Evolutionary conservation across 345 rosid species (phyloP).

Genomic region (Linum lewisii): DNA sequence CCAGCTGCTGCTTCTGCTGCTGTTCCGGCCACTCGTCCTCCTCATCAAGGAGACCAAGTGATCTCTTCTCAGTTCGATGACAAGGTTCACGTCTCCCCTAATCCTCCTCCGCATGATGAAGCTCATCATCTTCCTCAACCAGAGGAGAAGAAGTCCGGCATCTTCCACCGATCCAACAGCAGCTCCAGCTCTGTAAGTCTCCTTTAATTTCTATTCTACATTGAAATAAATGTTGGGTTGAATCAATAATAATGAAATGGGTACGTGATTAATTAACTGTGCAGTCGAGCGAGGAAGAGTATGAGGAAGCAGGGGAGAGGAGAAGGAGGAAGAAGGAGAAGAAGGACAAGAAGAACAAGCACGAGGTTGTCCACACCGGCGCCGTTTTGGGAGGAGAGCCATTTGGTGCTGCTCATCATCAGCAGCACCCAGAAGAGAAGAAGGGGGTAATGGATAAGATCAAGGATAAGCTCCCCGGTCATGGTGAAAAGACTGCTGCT

Average conservation of each 20-base stretch:
- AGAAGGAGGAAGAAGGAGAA: slow-evolving; percentile 54
- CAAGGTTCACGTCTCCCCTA: slow-evolving; percentile 54
- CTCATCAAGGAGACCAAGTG: slow-evolving; percentile 13
- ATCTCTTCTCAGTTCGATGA: slow-evolving; percentile 51
- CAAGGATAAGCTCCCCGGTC: slow-evolving; percentile 62
- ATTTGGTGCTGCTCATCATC: too few relatives aligned
- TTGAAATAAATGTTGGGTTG: too few relatives aligned
- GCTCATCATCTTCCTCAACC: too few relatives aligned
- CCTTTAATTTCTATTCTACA: too few relatives aligned
- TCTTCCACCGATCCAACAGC: slow-evolving; percentile 49
- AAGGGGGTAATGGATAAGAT: slow-evolving; percentile 48
- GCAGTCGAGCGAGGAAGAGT: slow-evolving; percentile 87
- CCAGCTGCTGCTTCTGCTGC: not conserved
- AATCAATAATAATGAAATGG: too few relatives aligned
- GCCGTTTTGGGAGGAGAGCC: too few relatives aligned
- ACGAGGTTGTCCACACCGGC: slow-evolving; percentile 6
- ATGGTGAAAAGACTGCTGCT: slow-evolving; percentile 17
- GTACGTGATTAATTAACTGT: not conserved
- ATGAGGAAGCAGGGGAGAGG: slow-evolving; percentile 43
- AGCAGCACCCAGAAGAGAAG: slow-evolving; percentile 57
- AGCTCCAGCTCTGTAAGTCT: slow-evolving; percentile 83
- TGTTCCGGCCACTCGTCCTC: not conserved
- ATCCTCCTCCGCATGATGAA: too few relatives aligned
- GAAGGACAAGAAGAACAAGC: slow-evolving; percentile 35
- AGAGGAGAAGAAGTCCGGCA: slow-evolving; percentile 39